Percentiles rank a stretch among this genome's conserved stretches.
Conservation (phyloP, 228 moss, liverwort and hornwort genomes). For the Sphagnum magellanicum region DNA sequence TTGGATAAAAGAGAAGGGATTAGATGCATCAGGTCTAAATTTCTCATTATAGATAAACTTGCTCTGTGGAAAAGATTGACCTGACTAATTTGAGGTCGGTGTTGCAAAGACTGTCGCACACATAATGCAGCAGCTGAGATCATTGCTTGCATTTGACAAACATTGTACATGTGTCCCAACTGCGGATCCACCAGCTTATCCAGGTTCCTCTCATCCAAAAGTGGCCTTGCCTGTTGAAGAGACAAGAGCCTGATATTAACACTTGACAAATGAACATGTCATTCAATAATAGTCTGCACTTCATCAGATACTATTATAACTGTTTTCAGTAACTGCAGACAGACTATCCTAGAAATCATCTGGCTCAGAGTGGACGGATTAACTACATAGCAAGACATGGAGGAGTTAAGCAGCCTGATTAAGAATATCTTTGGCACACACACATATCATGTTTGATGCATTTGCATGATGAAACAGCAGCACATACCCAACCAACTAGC, state of each 20-base stretch:
- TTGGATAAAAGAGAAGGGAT: too few relatives aligned
- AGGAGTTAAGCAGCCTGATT: too few relatives aligned
- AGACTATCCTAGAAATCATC: not conserved
- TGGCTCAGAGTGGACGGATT: too few relatives aligned
- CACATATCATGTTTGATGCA: too few relatives aligned
- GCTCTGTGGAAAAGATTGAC: constrained; percentile 1
- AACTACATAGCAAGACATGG: too few relatives aligned
- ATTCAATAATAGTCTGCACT: not conserved
- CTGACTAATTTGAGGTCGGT: constrained; percentile 68
- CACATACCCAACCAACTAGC: constrained; percentile 84
- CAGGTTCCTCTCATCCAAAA: constrained; percentile 47
- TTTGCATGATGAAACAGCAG: not conserved
- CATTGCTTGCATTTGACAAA: constrained; percentile 58
- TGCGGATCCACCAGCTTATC: constrained; percentile 64
- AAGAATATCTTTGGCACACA: too few relatives aligned
- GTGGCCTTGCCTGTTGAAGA: constrained; percentile 59
- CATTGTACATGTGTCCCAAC: constrained; percentile 42
- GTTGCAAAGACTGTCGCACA: constrained; percentile 61
- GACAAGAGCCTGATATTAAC: not conserved
- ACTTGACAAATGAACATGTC: not conserved
- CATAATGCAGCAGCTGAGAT: constrained; percentile 71
- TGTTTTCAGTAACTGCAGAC: not conserved
- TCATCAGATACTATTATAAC: too few relatives aligned
- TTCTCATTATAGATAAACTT: not conserved
- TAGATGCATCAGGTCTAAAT: too few relatives aligned